Percentiles rank a stretch among this genome's conserved stretches.
Evolutionary conservation across 1,284 basidiomycete species (phyloP).

Genomic region (Inonotus obliquus): DNA sequence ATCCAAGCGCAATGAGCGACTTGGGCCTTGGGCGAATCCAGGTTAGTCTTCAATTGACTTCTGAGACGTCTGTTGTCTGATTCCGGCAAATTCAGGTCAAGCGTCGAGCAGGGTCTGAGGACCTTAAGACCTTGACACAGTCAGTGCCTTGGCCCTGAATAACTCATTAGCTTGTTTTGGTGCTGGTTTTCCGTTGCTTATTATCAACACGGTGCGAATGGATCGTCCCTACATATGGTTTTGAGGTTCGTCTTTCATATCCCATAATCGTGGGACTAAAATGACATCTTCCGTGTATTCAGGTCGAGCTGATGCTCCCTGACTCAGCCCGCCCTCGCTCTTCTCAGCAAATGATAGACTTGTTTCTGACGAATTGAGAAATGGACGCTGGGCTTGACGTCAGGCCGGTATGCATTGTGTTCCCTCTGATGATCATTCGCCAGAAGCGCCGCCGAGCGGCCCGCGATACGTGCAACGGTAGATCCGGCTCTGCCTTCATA

Average conservation of each 20-base stretch:
- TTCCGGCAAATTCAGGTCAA: background rate
- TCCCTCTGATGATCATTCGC: background rate
- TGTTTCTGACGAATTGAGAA: background rate
- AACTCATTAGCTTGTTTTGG: background rate
- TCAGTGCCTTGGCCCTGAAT: background rate
- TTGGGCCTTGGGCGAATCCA: background rate
- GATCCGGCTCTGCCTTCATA: background rate
- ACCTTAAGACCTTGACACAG: conserved; percentile 4
- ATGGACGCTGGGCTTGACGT: background rate
- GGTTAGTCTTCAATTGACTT: background rate
- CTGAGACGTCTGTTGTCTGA: background rate
- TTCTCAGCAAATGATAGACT: background rate
- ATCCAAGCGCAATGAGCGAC: background rate
- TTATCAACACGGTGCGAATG: background rate
- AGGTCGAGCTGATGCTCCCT: background rate
- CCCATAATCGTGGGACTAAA: no score
- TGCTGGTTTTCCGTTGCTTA: no score
- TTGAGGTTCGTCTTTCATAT: background rate
- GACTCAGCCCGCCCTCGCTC: background rate
- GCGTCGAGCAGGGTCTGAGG: conserved; percentile 10
- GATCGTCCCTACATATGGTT: background rate
- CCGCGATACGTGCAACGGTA: background rate
- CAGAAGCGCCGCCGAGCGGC: background rate
- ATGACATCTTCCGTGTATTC: no score
- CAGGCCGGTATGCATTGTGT: background rate